These are phyloP conservation scores for Yamadazyma atmosphaerica DNA, from an alignment of 1,139 yeast species.

Conservation along the genomic window DNA sequence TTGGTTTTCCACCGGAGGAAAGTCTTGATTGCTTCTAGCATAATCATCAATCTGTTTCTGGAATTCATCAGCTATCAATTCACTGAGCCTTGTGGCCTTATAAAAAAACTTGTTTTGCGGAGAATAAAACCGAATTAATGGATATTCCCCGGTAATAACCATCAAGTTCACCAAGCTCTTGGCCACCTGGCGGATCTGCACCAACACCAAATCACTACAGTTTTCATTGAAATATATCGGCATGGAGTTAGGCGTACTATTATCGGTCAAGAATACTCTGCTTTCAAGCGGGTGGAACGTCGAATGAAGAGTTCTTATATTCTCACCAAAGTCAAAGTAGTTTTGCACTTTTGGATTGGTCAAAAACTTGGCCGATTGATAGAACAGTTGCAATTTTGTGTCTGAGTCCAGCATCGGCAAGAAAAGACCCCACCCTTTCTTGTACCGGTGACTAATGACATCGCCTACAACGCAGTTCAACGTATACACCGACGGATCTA, in stretches of 20 bases:
- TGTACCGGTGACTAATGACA: conserved; percentile 38
- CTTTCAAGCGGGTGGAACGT: conserved; percentile 37
- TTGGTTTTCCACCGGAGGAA: conserved; percentile 56
- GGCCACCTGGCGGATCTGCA: conserved; percentile 62
- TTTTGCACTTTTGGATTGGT: conserved; percentile 30
- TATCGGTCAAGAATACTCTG: conserved; percentile 40
- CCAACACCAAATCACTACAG: conserved; percentile 61
- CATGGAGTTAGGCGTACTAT: conserved; percentile 53
- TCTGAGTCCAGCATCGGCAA: conserved; percentile 31
- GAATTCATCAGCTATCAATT: conserved; percentile 69
- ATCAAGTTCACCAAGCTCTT: conserved; percentile 66
- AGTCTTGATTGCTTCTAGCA: conserved; percentile 66
- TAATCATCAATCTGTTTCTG: conserved; percentile 74
- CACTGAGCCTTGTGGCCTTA: conserved; percentile 66
- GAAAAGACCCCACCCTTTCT: conserved; percentile 40
- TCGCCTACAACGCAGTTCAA: conserved; percentile 46
- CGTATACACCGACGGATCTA: conserved; percentile 38
- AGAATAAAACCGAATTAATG: conserved; percentile 72
- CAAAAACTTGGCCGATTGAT: conserved; percentile 28
- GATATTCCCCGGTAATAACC: conserved; percentile 83
- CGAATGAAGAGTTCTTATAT: conserved; percentile 28
- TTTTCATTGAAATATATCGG: conserved; percentile 71
- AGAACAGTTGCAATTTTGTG: conserved; percentile 24
- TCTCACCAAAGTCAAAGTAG: conserved; percentile 32
- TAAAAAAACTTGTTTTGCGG: conserved; percentile 45